A percentile compares a stretch with the other conserved stretches of the same genome.
Conservation (phyloP, 495 filamentous ascomycete species). For the Bacidia rubella region DNA sequence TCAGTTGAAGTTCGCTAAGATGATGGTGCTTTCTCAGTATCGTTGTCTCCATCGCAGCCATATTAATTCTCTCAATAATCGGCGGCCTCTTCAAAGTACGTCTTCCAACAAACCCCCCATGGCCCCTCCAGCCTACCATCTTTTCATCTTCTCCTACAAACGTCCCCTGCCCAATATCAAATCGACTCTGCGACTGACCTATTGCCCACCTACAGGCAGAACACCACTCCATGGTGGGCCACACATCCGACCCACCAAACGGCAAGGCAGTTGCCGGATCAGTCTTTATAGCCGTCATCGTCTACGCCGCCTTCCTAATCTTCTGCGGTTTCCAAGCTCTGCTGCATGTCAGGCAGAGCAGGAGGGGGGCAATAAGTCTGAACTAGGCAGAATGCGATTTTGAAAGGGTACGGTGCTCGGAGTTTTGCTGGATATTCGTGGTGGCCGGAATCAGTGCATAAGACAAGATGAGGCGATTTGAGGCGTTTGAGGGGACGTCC, state of each 20-base stretch:
- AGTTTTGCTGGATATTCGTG: background rate
- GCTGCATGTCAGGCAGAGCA: constrained; percentile 61
- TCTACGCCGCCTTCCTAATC: constrained; percentile 76
- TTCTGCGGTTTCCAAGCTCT: constrained; percentile 81
- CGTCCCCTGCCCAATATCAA: constrained; percentile 6
- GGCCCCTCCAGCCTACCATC: background rate
- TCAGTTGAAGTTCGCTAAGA: no score
- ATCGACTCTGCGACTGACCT: background rate
- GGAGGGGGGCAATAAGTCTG: constrained; percentile 70
- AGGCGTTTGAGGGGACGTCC: no score
- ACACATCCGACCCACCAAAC: constrained; percentile 57
- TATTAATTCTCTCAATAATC: constrained; percentile 74
- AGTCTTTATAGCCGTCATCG: constrained; percentile 69
- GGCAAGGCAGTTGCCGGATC: constrained; percentile 65
- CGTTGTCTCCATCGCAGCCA: constrained; percentile 76
- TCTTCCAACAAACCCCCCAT: constrained; percentile 7
- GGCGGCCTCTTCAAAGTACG: constrained; percentile 62
- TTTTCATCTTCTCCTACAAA: background rate
- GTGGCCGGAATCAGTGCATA: background rate
- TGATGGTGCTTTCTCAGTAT: constrained; percentile 47
- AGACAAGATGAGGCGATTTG: no score
- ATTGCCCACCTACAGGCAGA: constrained; percentile 34
- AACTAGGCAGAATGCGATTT: constrained; percentile 17
- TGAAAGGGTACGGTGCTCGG: background rate
- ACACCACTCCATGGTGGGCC: constrained; percentile 70